phyloP scores from a whole-genome alignment of 257 asterid species.

The Nicotiana benthamiana region DNA sequence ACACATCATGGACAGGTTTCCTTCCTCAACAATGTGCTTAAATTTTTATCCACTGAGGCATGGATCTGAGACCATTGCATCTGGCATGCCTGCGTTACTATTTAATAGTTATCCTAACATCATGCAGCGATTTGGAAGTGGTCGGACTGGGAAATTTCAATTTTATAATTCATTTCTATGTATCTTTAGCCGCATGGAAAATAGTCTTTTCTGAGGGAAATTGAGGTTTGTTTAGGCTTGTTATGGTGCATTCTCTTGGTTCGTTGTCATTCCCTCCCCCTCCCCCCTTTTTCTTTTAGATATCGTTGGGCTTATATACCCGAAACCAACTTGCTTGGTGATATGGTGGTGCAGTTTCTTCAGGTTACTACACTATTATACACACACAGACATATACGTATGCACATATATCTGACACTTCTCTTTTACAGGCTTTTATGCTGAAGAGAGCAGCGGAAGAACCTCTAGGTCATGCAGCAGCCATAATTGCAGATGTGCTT shows the following conservation, averaged over 20 bases:
- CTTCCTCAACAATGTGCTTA: neutral
- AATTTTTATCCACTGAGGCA: neutral
- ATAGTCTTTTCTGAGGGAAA: neutral
- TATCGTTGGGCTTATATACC: neutral
- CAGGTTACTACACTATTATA: too few species aligned
- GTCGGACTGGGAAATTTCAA: neutral
- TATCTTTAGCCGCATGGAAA: neutral
- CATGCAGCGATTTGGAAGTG: neutral
- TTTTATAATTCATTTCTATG: neutral
- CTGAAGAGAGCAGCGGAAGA: constrained; percentile 95
- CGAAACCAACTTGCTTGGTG: too few species aligned
- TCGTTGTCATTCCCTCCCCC: neutral
- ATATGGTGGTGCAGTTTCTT: too few species aligned
- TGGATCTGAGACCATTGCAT: neutral
- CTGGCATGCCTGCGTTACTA: neutral
- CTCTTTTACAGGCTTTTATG: constrained; percentile 70
- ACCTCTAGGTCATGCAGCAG: constrained; percentile 97
- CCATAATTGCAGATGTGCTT: constrained; percentile 80
- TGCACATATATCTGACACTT: neutral
- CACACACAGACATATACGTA: neutral
- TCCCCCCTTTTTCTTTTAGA: neutral
- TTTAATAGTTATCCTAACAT: neutral
- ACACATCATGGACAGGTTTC: constrained; percentile 92
- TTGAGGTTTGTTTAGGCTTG: neutral
- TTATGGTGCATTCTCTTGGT: neutral